Base-by-base conservation (phyloP, 2,329 filamentous ascomycete genomes). In the Anisogramma anomala region DNA sequence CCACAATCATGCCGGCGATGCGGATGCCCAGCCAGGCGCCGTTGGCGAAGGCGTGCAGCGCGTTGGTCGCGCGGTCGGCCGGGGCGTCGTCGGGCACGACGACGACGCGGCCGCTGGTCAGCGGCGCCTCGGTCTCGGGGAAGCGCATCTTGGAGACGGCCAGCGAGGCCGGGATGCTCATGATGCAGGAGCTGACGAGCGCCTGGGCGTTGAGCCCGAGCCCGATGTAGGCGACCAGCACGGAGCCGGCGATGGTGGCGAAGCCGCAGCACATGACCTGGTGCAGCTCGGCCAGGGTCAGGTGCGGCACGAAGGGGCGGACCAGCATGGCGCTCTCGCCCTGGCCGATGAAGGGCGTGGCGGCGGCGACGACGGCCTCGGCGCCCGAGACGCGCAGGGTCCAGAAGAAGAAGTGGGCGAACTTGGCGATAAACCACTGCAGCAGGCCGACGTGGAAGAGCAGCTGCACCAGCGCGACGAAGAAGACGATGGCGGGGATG, bases 281-380 rank as follows among this genome's bases (percentile, higher is more conserved):
- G 61, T 94, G 88, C 43, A 94, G 67, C 62, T 95, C 88, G 50
- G 86, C 85, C 56, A 80, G 72, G 47, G 88, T 95, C 55, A 94
- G 74, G 60, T 91, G 80, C 7, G 84, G 69, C 35, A 94, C 78
- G 59, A 93, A 94, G 1, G 86, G 86, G 40, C 80, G 79, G 60
- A 95, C 86, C 55, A 95, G 66, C 83, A 94, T 93, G 46, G 85
- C 86, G 18, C 84, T 91, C 68, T 94, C 88, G 56, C 88, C 87
- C 66, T 94, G 87, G 8, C 88, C 88, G 55, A 94, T 91, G 63
- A 94, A 94, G 6, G 88, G 88, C 1, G 87, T 93, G 8, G 88
- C 87, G 28, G 87, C 84, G 23, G 88, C 88, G 44, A 94, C 88
- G 38, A 94, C 83, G 14, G 87, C 86, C 62, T 94, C 88, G 33